A percentile compares a stretch with the other conserved stretches of the same genome.
These are phyloP conservation scores for Linanthus parryae DNA, from an alignment of 148 eudicot genomes.

Conservation along the genomic window DNA sequence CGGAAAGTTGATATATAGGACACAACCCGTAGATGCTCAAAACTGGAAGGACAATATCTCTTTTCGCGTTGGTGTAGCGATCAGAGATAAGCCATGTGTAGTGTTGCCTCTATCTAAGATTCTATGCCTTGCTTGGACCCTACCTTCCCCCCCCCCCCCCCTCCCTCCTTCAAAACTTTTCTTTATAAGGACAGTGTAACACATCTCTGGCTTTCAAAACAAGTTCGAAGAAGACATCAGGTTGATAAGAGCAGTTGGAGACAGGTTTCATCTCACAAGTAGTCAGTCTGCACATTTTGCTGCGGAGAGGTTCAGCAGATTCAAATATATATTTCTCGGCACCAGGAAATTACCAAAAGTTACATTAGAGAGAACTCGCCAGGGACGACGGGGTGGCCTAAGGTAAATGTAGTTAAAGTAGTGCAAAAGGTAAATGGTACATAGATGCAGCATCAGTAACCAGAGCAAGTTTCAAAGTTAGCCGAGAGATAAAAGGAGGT, in stretches of 20 bases:
- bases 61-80: conserved; percentile 35
- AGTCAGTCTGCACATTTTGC: conserved; percentile 1
- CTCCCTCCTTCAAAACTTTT: conserved; percentile 12
- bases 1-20: conserved; percentile 12
- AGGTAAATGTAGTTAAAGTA: too few relatives aligned
- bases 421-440: too few relatives aligned
- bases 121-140: conserved; percentile 48
- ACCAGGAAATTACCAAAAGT: too few relatives aligned
- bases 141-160: conserved; percentile 7
- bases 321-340: too few relatives aligned
- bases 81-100: conserved; percentile 35
- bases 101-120: conserved; percentile 53
- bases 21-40: conserved; percentile 18
- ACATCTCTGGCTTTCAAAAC: conserved; percentile 25
- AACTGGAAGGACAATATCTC: conserved; percentile 38
- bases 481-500: too few relatives aligned
- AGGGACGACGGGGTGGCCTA: too few relatives aligned
- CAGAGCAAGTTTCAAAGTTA: too few relatives aligned
- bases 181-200: conserved; percentile 54
- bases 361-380: too few relatives aligned
- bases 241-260: conserved; percentile 21
- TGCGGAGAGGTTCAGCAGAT: neutral
- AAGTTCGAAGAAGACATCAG: conserved; percentile 16
- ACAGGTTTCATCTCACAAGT: conserved; percentile 16
- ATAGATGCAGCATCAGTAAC: too few relatives aligned